Conservation (phyloP, 2,329 filamentous ascomycete genomes). For the Teratosphaeriaceae sp. region DNA sequence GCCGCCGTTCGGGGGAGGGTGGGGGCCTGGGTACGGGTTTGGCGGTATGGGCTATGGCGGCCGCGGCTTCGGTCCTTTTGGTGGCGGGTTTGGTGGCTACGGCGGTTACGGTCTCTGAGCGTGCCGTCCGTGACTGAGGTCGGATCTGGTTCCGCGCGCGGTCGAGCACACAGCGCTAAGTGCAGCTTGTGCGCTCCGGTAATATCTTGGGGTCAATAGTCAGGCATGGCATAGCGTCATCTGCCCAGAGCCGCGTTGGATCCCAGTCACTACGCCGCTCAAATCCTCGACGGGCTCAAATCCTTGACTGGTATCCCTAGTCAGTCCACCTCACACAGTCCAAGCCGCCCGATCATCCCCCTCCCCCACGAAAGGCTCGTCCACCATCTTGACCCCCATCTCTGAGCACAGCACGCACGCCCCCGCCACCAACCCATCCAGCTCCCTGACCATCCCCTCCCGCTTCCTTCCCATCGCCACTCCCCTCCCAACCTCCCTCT, state of each 20-base stretch:
- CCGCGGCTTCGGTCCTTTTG: too few relatives aligned
- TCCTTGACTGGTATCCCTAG: not conserved
- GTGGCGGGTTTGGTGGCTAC: too few relatives aligned
- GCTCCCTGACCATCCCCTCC: constrained; percentile 76
- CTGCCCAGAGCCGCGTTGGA: too few relatives aligned
- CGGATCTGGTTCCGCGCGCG: too few relatives aligned
- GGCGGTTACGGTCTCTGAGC: too few relatives aligned
- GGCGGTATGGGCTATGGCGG: too few relatives aligned
- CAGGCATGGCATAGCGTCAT: not conserved
- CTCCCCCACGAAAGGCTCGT: constrained; percentile 78
- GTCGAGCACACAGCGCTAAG: too few relatives aligned
- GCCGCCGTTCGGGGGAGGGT: too few relatives aligned
- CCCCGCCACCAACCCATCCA: constrained; percentile 86
- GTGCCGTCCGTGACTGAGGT: too few relatives aligned
- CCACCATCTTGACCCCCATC: constrained; percentile 86
- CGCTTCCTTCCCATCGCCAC: constrained; percentile 60
- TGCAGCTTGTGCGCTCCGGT: too few relatives aligned
- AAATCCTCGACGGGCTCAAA: not conserved
- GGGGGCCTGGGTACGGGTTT: too few relatives aligned
- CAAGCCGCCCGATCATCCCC: constrained; percentile 74
- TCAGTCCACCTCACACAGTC: constrained; percentile 54
- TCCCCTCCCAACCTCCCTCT: constrained; percentile 74
- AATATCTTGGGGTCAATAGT: too few relatives aligned
- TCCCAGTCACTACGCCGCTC: not conserved
- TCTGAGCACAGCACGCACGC: constrained; percentile 93